Evolutionary conservation across 345 rosid genomes (phyloP).

Genomic region (Euphorbia pulcherrima): DNA sequence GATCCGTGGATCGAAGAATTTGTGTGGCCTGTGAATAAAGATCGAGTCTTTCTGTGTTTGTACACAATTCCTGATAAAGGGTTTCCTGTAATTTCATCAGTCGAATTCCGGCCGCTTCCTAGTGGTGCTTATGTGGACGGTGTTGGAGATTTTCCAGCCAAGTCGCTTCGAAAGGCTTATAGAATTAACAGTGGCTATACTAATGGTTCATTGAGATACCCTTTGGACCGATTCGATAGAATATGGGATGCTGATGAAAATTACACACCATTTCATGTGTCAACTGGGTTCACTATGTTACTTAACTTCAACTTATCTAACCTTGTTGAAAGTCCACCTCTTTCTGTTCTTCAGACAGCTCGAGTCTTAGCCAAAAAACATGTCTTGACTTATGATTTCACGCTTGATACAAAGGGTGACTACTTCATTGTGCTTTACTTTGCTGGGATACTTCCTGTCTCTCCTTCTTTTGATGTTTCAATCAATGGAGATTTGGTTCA

Average conservation of each 20-base stretch:
- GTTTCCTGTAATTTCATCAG: constrained; percentile 67
- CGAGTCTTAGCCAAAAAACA: constrained; percentile 57
- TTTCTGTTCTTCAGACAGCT: constrained; percentile 66
- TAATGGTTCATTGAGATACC: constrained; percentile 73
- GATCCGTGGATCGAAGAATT: constrained; percentile 88
- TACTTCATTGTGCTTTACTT: constrained; percentile 73
- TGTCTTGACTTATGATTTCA: constrained; percentile 50
- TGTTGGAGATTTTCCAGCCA: constrained; percentile 35
- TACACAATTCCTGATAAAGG: constrained; percentile 45
- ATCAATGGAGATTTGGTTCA: constrained; percentile 52
- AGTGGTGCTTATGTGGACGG: constrained; percentile 55
- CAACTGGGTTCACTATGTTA: constrained; percentile 36
- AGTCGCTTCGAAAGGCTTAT: constrained; percentile 51
- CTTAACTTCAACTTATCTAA: constrained; percentile 34
- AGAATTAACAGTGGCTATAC: constrained; percentile 66
- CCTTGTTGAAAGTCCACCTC: constrained; percentile 56
- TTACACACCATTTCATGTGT: constrained; percentile 55
- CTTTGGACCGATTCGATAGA: constrained; percentile 73
- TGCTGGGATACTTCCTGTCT: constrained; percentile 68
- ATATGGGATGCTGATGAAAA: constrained; percentile 76
- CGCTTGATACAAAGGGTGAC: constrained; percentile 45
- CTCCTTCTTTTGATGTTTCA: constrained; percentile 59
- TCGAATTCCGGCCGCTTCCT: constrained; percentile 80
- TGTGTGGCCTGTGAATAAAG: constrained; percentile 53
- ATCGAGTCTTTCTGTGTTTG: constrained; percentile 52